A percentile compares a stretch with the other conserved stretches of the same genome.
phyloP scores from a whole-genome alignment of 371 early-diverging fungal species.

The Chytridiales sp. region DNA sequence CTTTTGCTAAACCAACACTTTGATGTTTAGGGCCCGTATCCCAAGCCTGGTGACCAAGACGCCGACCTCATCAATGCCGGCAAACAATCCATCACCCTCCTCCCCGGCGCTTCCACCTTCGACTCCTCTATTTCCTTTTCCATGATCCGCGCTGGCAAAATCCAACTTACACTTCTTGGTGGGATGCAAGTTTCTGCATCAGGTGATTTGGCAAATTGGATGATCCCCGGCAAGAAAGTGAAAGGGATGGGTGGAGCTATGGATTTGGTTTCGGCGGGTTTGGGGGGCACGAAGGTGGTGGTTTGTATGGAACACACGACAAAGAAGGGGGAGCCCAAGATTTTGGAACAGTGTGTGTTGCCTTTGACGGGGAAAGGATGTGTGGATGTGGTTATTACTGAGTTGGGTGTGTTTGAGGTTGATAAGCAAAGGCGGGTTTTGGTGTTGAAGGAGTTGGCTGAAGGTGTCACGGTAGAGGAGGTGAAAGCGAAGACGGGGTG shows the following conservation, averaged over 20 bases:
- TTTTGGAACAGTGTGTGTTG: conserved; percentile 58
- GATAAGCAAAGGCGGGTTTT: conserved; percentile 22
- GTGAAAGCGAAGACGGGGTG: conserved; percentile 58
- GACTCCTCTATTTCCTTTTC: conserved; percentile 64
- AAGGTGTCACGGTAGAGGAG: conserved; percentile 56
- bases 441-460: conserved; percentile 50
- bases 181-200: conserved; percentile 64
- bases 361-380: conserved; percentile 66
- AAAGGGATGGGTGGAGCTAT: conserved; percentile 76
- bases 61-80: conserved; percentile 72
- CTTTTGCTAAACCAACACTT: background rate
- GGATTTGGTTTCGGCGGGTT: conserved; percentile 62
- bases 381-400: conserved; percentile 65
- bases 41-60: conserved; percentile 58
- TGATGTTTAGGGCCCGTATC: conserved; percentile 55
- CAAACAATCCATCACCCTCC: conserved; percentile 63
- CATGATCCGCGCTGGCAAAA: conserved; percentile 64
- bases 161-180: conserved; percentile 65
- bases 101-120: conserved; percentile 60
- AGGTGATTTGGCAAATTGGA: conserved; percentile 74
- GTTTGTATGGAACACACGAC: conserved; percentile 73
- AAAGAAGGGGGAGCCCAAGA: conserved; percentile 65
- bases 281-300: conserved; percentile 60
- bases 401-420: conserved; percentile 47
- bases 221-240: conserved; percentile 72